Evolutionary conservation across 1,139 yeast species (phyloP), one percentile per base, ranked within the genome.

Genomic region (Suhomyces coccinellae): DNA sequence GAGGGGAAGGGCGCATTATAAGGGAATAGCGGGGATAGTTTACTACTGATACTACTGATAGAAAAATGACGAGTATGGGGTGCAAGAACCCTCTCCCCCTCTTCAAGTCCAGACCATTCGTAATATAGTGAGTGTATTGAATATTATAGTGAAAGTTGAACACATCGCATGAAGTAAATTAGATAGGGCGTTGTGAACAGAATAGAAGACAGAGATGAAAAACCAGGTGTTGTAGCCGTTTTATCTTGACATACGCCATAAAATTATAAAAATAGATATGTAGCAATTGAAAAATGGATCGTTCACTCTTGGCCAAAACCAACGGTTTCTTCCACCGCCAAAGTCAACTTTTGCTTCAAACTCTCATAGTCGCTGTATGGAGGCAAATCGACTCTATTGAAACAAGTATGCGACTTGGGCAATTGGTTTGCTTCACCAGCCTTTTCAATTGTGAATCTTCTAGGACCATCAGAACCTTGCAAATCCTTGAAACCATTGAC

Each of bases 401-500:
- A 89, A 76, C 97, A 89, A 10, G 96, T 89, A 65, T 95, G 99
- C 22, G 97, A 87, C 67, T 93, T 93, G 39, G 99, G 99, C 58
- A 93, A 77, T 71, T 91, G 97, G 59, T 85, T 85, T 32, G 87
- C 65, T 63, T 93, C 98, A 47, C 99, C 99, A 6, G 98, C 97
- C 67, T 90, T 91, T 67, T 95, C 99, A 66, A 93, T 91, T 7
- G 99, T 93, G 66, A 95, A 95, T 62, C 98, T 82, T 75, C 99
- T 87, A 44, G 99, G 99, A 48, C 99, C 99, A 70, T 93, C 99
- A 16, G 96, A 87, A 52, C 99, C 99, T 71, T 93, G 99, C 57
- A 93, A 77, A 69, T 93, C 99, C 68, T 93, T 93, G 75, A 93
- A 93, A 34, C 99, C 99, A 67, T 93, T 93, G 54, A 93, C 99